Conservation (phyloP, 177 flowering plant genomes). For the Vitis hybrid region DNA sequence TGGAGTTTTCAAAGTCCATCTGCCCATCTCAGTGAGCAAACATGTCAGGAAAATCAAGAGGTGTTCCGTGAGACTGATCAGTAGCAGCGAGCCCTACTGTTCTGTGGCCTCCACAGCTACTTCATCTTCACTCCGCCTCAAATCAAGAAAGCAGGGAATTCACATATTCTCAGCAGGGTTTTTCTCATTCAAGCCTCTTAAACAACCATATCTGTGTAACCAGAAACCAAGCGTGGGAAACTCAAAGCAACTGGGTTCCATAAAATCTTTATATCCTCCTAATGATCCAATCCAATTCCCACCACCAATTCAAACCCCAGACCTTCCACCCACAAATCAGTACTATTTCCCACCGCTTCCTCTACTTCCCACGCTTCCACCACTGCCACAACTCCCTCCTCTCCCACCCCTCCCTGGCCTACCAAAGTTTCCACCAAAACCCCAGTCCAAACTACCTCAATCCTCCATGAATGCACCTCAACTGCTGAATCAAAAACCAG, state of each 20-base stretch:
- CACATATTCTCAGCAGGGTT: conserved; percentile 87
- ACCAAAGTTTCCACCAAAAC: conserved; percentile 10
- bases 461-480: no score
- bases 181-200: conserved; percentile 79
- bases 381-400: conserved; percentile 21
- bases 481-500: neutral
- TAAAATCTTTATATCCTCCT: neutral
- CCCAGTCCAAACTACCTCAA: neutral
- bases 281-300: conserved; percentile 11
- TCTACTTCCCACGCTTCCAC: conserved; percentile 12
- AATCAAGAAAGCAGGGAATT: conserved; percentile 52
- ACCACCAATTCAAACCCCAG: conserved; percentile 21
- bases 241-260: conserved; percentile 6
- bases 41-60: conserved; percentile 52
- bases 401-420: conserved; percentile 27
- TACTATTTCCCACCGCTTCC: conserved; percentile 18
- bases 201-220: conserved; percentile 53
- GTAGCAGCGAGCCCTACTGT: conserved; percentile 70
- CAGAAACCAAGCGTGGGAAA: conserved; percentile 39
- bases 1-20: conserved; percentile 59
- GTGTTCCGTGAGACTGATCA: conserved; percentile 66
- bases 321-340: no score
- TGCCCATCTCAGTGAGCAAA: conserved; percentile 64
- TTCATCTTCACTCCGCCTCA: conserved; percentile 54
- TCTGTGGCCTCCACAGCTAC: conserved; percentile 62